These are phyloP conservation scores for Chlorella sp. DNA, from an alignment of 139 green algal genomes.

Conservation along the genomic window DNA sequence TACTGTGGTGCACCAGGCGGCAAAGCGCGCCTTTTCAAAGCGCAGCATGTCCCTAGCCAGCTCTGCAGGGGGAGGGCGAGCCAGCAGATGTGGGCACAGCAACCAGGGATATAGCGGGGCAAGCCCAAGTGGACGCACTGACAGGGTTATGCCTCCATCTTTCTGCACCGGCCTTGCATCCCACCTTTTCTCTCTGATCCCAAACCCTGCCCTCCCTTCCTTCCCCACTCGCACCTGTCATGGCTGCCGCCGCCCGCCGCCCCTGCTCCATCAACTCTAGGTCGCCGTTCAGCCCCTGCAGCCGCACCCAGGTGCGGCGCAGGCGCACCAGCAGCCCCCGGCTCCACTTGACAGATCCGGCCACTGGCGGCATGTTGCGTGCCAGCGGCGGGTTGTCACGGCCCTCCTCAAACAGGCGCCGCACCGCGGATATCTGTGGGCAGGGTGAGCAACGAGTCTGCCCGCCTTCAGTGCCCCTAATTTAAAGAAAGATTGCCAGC, in stretches of 20 bases:
- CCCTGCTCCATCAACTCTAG: constrained; percentile 44
- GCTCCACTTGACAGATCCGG: constrained; percentile 88
- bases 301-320: constrained; percentile 85
- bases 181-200: neutral
- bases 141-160: too few relatives aligned
- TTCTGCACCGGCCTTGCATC: neutral
- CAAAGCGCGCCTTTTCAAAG: constrained; percentile 89
- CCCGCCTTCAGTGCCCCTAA: neutral
- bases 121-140: too few relatives aligned
- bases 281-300: constrained; percentile 69
- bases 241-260: neutral
- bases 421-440: constrained; percentile 11
- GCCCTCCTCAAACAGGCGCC: constrained; percentile 34
- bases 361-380: constrained; percentile 86
- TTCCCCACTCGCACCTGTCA: constrained; percentile 10
- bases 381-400: constrained; percentile 70
- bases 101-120: too few relatives aligned
- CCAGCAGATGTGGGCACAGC: neutral
- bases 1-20: constrained; percentile 74
- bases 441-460: neutral
- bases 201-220: neutral
- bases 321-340: constrained; percentile 82
- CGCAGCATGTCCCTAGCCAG: constrained; percentile 80
- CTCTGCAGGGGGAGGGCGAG: neutral
- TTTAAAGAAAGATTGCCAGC: neutral